phyloP scores from a whole-genome alignment of 176 grass and related monocot species.

The Echinochloa phyllopogon region DNA sequence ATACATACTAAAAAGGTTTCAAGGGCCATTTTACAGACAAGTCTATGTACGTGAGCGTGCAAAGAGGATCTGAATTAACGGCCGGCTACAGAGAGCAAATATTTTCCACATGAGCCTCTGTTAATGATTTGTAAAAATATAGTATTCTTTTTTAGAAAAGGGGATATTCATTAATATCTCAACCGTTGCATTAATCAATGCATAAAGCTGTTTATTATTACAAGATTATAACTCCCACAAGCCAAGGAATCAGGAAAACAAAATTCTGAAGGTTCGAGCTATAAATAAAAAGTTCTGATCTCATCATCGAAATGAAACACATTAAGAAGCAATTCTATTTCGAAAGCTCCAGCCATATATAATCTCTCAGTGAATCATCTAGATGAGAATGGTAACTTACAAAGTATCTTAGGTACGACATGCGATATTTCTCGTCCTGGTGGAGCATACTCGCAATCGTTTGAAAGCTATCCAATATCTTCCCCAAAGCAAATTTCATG shows the following conservation, averaged over 20 bases:
- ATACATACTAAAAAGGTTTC: not conserved
- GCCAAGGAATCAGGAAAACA: too few species aligned
- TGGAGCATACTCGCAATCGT: not conserved
- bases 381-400: not conserved
- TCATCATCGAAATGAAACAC: too few species aligned
- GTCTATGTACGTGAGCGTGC: not conserved
- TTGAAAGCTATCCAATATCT: not conserved
- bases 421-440: not conserved
- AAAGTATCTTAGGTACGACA: not conserved
- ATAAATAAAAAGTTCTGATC: too few species aligned
- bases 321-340: too few species aligned
- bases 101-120: not conserved
- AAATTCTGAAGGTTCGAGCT: too few species aligned
- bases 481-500: not conserved
- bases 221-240: too few species aligned
- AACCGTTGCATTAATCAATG: too few species aligned
- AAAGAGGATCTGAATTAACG: not conserved
- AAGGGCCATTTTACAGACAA: not conserved
- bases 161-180: too few species aligned
- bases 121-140: not conserved
- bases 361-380: not conserved
- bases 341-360: too few species aligned
- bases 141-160: too few species aligned
- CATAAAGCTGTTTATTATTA: too few species aligned
- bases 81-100: not conserved